Percentiles rank a stretch among this genome's conserved stretches.
Conservation (phyloP, 352 stramenopile genomes). For the Peronosclerospora sorghi region DNA sequence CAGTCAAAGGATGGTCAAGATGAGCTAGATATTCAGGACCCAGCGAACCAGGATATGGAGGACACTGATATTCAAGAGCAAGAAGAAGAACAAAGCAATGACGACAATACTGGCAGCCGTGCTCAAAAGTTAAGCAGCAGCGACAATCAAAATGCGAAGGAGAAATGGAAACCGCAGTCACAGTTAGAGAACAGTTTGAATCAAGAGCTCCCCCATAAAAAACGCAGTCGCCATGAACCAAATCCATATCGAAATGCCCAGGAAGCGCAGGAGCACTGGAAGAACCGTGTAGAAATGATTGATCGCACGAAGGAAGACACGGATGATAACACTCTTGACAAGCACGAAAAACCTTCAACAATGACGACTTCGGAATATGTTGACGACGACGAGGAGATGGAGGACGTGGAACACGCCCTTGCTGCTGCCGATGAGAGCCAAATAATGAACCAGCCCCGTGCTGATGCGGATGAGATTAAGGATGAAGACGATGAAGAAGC, state of each 20-base stretch:
- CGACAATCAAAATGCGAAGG: constrained; percentile 43
- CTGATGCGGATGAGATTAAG: too few species aligned
- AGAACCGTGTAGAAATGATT: too few species aligned
- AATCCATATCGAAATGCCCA: constrained; percentile 94
- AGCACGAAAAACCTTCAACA: constrained; percentile 22
- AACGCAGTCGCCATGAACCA: constrained; percentile 58
- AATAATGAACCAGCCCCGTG: too few species aligned
- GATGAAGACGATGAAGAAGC: too few species aligned
- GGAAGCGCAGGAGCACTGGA: too few species aligned
- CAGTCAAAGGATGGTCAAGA: constrained; percentile 80
- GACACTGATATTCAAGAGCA: constrained; percentile 37
- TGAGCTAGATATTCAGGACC: constrained; percentile 52
- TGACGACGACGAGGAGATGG: constrained; percentile 52
- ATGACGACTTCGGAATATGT: constrained; percentile 60
- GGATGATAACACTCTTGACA: constrained; percentile 22
- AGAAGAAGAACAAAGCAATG: constrained; percentile 34
- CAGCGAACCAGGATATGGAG: constrained; percentile 34
- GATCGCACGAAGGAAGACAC: too few species aligned
- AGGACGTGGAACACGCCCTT: too few species aligned
- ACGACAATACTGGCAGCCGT: constrained; percentile 47
- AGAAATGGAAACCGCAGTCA: too few species aligned
- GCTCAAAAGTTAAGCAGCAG: constrained; percentile 38
- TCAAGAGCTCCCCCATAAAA: constrained; percentile 19
- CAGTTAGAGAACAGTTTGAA: too few species aligned
- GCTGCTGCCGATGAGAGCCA: too few species aligned